Evolutionary conservation across 176 grass and related monocot species (phyloP).

Genomic region (Stipa capillata): DNA sequence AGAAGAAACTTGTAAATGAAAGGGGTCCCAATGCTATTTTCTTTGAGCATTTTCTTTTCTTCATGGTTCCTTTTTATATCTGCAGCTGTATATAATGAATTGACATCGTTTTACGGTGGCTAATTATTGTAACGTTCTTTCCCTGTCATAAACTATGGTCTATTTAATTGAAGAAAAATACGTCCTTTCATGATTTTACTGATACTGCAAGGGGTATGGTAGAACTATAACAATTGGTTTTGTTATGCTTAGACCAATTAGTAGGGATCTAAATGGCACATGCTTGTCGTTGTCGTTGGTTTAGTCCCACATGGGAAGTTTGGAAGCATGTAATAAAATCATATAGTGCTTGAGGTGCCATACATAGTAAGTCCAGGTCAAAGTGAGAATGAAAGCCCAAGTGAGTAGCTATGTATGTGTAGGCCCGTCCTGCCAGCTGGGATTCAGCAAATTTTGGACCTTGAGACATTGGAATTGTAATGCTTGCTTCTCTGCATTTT

Average conservation of each 20-base stretch:
- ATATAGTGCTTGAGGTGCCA: not conserved
- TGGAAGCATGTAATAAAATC: not conserved
- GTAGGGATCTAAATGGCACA: not conserved
- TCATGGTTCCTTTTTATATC: not conserved
- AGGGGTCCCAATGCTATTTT: not conserved
- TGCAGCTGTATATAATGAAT: not conserved
- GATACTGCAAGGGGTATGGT: not conserved
- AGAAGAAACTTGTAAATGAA: constrained; percentile 4
- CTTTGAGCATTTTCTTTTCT: not conserved
- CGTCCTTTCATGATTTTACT: not conserved
- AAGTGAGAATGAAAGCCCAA: not conserved
- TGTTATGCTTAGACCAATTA: not conserved
- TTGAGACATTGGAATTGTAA: not conserved
- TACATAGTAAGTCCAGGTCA: not conserved
- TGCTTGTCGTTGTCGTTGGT: not conserved
- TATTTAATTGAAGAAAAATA: not conserved
- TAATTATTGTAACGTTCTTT: not conserved
- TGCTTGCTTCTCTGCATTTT: not conserved
- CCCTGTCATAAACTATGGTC: not conserved
- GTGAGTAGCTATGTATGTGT: not conserved
- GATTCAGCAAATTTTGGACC: not conserved
- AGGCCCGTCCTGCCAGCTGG: not conserved
- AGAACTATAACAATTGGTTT: not conserved
- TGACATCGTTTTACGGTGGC: not conserved
- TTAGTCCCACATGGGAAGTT: not conserved